Conservation (phyloP, 1,139 yeast species). For the Blastobotrys petasosporus region DNA sequence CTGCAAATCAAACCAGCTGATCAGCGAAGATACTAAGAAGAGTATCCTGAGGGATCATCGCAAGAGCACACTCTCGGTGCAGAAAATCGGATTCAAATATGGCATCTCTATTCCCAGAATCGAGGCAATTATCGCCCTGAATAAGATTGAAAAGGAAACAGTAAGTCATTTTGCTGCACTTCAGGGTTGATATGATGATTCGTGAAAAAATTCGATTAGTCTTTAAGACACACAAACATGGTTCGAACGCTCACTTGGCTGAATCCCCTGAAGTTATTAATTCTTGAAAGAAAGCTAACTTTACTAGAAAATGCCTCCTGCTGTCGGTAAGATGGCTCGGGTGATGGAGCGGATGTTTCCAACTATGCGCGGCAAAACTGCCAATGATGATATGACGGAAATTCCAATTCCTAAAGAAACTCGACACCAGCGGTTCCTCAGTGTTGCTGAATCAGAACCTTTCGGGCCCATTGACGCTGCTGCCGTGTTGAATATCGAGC, state of each 20-base stretch:
- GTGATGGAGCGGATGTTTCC: conserved; percentile 81
- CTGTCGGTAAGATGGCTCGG: conserved; percentile 33
- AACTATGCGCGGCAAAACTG: conserved; percentile 37
- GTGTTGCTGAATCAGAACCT: conserved; percentile 93
- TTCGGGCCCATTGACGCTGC: conserved; percentile 98
- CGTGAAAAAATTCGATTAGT: conserved; percentile 54
- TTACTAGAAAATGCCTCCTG: conserved; percentile 25
- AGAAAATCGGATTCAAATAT: conserved; percentile 71
- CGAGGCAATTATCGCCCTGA: conserved; percentile 73
- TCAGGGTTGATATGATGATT: conserved; percentile 40
- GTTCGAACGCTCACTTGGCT: conserved; percentile 37
- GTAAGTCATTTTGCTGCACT: conserved; percentile 46
- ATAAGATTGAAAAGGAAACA: conserved; percentile 58
- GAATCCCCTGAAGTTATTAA: conserved; percentile 14
- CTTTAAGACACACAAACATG: conserved; percentile 67
- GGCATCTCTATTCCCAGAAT: conserved; percentile 80
- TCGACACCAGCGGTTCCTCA: conserved; percentile 72
- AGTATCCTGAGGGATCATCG: conserved; percentile 54
- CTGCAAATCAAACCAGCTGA: conserved; percentile 59
- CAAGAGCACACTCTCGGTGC: conserved; percentile 48
- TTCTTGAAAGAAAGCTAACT: conserved; percentile 1
- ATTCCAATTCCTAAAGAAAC: conserved; percentile 89
- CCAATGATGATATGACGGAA: conserved; percentile 52
- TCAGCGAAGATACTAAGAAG: conserved; percentile 53
- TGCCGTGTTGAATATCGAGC: conserved; percentile 68